Conservation (phyloP, 495 filamentous ascomycete genomes). For the Cairneyella variabilis region DNA sequence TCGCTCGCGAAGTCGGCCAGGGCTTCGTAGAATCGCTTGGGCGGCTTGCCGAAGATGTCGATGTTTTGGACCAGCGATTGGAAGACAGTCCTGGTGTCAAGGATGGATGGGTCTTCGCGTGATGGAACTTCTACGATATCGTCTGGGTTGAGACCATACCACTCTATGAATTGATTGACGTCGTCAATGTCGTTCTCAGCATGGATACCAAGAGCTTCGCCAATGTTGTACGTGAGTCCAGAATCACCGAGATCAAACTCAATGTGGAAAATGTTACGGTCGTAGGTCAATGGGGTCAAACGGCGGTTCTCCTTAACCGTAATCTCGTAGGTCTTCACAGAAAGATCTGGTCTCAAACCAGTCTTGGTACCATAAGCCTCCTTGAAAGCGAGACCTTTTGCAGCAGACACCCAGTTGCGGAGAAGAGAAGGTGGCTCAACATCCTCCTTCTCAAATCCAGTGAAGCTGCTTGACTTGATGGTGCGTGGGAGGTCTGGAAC, state of each 20-base stretch:
- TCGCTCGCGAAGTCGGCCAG: conserved; percentile 83
- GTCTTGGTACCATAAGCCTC: conserved; percentile 79
- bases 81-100: conserved; percentile 90
- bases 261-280: conserved; percentile 99
- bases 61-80: conserved; percentile 91
- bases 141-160: conserved; percentile 77
- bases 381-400: conserved; percentile 88
- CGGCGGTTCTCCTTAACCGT: conserved; percentile 93
- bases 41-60: conserved; percentile 94
- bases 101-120: conserved; percentile 69
- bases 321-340: conserved; percentile 80
- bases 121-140: conserved; percentile 87
- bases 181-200: conserved; percentile 81
- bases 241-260: conserved; percentile 93
- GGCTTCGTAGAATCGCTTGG: conserved; percentile 94
- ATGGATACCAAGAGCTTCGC: conserved; percentile 96
- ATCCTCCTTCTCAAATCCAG: conserved; percentile 73
- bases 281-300: conserved; percentile 83
- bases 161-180: conserved; percentile 80
- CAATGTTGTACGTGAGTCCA: conserved; percentile 91
- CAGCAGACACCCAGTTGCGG: conserved; percentile 73
- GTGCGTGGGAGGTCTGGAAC: conserved; percentile 49
- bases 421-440: conserved; percentile 61
- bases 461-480: conserved; percentile 73
- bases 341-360: conserved; percentile 77